Conservation (phyloP, 805 yeast species). For the Sugiyamaella mastotermitis region DNA sequence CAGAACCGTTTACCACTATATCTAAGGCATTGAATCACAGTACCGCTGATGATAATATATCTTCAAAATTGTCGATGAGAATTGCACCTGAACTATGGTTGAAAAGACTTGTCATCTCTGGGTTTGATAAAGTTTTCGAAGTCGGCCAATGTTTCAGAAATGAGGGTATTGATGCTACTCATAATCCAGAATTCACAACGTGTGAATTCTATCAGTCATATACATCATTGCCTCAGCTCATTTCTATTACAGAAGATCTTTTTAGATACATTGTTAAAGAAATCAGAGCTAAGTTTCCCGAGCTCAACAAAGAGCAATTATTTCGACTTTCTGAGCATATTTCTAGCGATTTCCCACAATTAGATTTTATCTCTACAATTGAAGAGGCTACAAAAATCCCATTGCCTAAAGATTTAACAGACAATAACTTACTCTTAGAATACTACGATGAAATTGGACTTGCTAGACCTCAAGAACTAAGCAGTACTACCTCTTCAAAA, state of each 20-base stretch:
- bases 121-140: constrained; percentile 82
- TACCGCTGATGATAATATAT: constrained; percentile 2
- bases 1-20: constrained; percentile 72
- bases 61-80: constrained; percentile 49
- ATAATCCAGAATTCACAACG: constrained; percentile 89
- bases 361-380: constrained; percentile 65
- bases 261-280: constrained; percentile 37
- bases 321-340: constrained; percentile 13
- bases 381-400: constrained; percentile 45
- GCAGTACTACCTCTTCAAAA: constrained; percentile 40
- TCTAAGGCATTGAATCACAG: constrained; percentile 22
- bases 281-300: constrained; percentile 21
- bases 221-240: constrained; percentile 59
- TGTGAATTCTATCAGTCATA: constrained; percentile 83
- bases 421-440: constrained; percentile 33
- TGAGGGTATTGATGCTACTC: constrained; percentile 89
- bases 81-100: constrained; percentile 97
- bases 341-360: constrained; percentile 31
- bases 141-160: constrained; percentile 88
- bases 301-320: constrained; percentile 12
- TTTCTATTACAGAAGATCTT: constrained; percentile 55
- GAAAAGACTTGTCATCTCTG: constrained; percentile 73
- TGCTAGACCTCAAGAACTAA: constrained; percentile 19
- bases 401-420: constrained; percentile 42
- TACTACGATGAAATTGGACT: constrained; percentile 38